phyloP scores from a whole-genome alignment of 2,329 filamentous ascomycete genomes.

The Colletotrichum tabaci region DNA sequence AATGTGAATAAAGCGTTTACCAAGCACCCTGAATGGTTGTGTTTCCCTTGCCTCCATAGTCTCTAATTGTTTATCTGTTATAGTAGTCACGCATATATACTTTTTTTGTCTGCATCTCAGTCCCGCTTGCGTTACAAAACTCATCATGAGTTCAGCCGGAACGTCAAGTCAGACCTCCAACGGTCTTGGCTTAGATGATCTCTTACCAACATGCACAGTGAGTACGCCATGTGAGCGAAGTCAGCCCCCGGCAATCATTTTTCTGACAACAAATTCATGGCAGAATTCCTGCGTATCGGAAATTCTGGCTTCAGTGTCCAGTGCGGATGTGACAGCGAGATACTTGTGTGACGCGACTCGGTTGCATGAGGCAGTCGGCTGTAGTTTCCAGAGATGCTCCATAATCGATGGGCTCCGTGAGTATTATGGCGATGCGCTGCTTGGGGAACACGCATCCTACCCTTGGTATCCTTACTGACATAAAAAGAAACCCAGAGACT shows the following conservation, averaged over 20 bases:
- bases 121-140: too few species aligned
- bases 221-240: not conserved
- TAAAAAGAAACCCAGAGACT: conserved; percentile 16
- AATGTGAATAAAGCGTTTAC: too few species aligned
- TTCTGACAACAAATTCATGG: not conserved
- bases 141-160: not conserved
- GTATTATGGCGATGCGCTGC: not conserved
- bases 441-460: too few species aligned
- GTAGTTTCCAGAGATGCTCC: conserved; percentile 1
- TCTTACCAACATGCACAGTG: not conserved
- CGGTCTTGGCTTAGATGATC: not conserved
- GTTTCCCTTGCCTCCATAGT: too few species aligned
- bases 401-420: not conserved
- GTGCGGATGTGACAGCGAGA: not conserved
- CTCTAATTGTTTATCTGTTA: too few species aligned
- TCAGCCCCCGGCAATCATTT: not conserved
- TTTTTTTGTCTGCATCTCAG: not conserved
- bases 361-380: not conserved
- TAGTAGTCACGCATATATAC: not conserved
- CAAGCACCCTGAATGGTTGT: too few species aligned
- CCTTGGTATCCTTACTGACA: not conserved
- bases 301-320: not conserved
- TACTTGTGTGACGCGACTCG: not conserved
- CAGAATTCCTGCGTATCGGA: not conserved
- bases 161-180: not conserved